Conservation (phyloP, 164 flowering plant species). For the Malania oleifera region DNA sequence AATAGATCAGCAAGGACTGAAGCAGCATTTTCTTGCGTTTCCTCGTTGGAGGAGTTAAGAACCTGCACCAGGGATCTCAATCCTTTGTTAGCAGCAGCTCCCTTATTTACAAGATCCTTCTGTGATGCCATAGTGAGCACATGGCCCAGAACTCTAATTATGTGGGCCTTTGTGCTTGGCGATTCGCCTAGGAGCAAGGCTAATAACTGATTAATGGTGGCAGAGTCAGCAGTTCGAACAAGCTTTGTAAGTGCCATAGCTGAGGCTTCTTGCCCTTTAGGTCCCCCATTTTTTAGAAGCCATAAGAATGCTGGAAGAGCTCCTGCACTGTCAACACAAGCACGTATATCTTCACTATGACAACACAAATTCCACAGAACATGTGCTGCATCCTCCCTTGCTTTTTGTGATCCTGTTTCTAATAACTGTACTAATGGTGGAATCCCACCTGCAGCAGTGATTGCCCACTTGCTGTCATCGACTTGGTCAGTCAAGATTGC, state of each 20-base stretch:
- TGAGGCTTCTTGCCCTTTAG: constrained; percentile 75
- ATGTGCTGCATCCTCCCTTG: constrained; percentile 73
- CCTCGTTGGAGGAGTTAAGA: constrained; percentile 74
- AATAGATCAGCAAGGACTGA: constrained; percentile 84
- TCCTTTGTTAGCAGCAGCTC: constrained; percentile 69
- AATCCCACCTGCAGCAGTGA: constrained; percentile 97
- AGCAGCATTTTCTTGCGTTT: constrained; percentile 78
- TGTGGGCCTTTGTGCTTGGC: constrained; percentile 59
- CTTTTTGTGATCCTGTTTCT: constrained; percentile 76
- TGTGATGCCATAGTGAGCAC: constrained; percentile 67
- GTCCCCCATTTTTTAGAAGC: constrained; percentile 74
- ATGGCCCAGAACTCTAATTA: constrained; percentile 76
- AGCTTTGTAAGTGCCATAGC: constrained; percentile 71
- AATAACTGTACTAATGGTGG: constrained; percentile 84
- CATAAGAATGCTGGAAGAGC: constrained; percentile 73
- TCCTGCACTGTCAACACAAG: constrained; percentile 89
- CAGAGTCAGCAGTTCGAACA: constrained; percentile 68
- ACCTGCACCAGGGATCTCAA: constrained; percentile 74
- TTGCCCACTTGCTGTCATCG: constrained; percentile 96
- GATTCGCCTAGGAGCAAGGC: constrained; percentile 72
- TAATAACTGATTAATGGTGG: constrained; percentile 72
- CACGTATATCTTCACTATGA: constrained; percentile 91
- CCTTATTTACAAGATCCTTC: constrained; percentile 61
- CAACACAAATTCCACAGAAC: constrained; percentile 70
- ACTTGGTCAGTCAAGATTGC: constrained; percentile 73